Evolutionary conservation across 2,329 filamentous ascomycete species (phyloP).

Genomic region (Diatrype stigma): DNA sequence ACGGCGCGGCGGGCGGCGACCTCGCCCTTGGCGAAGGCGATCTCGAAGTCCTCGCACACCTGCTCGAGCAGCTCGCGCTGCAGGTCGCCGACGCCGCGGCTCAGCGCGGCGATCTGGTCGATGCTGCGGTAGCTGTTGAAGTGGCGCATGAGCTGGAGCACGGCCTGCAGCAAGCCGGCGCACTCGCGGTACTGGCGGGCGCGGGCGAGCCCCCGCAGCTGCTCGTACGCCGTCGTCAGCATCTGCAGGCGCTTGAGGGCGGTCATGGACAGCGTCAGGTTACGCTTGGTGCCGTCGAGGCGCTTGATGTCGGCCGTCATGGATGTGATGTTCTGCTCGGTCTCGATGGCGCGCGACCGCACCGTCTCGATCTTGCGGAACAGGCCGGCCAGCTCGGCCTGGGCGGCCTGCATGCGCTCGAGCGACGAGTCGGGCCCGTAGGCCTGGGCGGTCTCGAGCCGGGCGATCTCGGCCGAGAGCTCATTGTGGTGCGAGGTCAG

Average conservation of each 20-base stretch:
- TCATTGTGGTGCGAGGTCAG: constrained; percentile 76
- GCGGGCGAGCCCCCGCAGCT: constrained; percentile 77
- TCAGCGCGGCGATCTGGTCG: constrained; percentile 92
- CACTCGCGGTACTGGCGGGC: constrained; percentile 92
- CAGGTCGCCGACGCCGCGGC: constrained; percentile 86
- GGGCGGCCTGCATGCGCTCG: constrained; percentile 84
- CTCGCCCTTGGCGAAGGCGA: constrained; percentile 87
- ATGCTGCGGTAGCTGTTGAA: constrained; percentile 98
- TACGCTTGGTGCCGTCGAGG: constrained; percentile 92
- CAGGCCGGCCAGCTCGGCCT: constrained; percentile 81
- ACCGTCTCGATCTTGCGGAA: constrained; percentile 96
- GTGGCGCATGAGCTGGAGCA: constrained; percentile 95
- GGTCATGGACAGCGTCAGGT: constrained; percentile 95
- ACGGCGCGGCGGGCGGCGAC: constrained; percentile 64
- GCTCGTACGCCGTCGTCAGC: constrained; percentile 98
- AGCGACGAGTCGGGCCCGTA: constrained; percentile 84
- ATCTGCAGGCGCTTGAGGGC: constrained; percentile 95
- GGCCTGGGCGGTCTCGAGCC: constrained; percentile 72
- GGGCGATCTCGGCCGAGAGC: constrained; percentile 72
- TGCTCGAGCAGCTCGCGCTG: constrained; percentile 92
- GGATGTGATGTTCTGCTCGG: constrained; percentile 91
- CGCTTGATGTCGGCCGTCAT: constrained; percentile 99
- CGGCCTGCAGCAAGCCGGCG: constrained; percentile 86
- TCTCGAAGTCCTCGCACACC: constrained; percentile 98
- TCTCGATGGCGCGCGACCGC: constrained; percentile 81